These are phyloP conservation scores for Daedaleopsis sinensis DNA, from an alignment of 768 basidiomycete species.

Conservation along the genomic window DNA sequence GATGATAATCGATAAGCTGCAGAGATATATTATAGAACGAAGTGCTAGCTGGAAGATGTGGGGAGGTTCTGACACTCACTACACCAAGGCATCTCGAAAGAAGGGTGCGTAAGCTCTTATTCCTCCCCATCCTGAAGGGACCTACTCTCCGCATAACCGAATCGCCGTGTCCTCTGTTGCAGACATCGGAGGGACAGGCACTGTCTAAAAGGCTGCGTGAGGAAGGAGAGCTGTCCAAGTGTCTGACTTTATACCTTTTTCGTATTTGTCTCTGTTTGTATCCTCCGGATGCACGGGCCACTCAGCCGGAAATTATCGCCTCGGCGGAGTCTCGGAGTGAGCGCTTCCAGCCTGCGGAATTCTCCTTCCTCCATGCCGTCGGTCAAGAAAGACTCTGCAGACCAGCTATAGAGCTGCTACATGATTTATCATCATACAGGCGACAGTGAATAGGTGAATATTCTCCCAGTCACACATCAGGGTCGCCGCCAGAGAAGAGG, in stretches of 20 bases:
- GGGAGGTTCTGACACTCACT: constrained; percentile 64
- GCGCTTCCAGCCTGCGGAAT: no score
- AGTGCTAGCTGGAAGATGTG: constrained; percentile 40
- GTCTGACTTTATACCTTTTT: constrained; percentile 16
- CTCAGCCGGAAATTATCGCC: no score
- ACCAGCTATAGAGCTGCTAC: no score
- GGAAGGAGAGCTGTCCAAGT: background rate
- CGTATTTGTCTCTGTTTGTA: constrained; percentile 23
- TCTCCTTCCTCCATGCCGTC: no score
- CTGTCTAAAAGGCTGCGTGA: constrained; percentile 73
- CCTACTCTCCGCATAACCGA: constrained; percentile 65
- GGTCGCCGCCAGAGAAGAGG: no score
- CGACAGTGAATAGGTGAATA: no score
- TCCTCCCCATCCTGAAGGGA: constrained; percentile 47
- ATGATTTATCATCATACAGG: no score
- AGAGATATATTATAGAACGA: background rate
- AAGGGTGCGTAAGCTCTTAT: constrained; percentile 60
- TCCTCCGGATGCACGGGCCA: background rate
- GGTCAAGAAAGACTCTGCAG: no score
- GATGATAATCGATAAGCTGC: background rate
- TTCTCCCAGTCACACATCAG: no score
- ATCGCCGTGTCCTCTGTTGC: constrained; percentile 63
- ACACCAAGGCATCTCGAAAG: constrained; percentile 41
- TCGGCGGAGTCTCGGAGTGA: no score
- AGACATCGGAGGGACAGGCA: constrained; percentile 54